Conservation (phyloP, 2,329 filamentous ascomycete genomes). For the Trichoderma simmonsii region DNA sequence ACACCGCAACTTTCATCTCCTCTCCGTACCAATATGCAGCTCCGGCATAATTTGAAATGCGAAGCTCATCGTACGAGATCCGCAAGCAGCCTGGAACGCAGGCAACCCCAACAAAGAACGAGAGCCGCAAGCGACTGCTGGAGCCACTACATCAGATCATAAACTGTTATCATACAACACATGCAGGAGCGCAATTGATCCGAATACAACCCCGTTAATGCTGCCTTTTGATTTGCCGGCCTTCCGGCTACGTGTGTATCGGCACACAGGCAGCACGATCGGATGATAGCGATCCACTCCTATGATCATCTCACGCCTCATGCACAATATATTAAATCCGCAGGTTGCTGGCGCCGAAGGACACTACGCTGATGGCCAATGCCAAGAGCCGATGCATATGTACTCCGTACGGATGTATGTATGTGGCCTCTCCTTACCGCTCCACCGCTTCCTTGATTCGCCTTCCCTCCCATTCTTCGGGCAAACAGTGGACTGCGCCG, state of each 20-base stretch:
- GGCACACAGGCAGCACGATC: constrained; percentile 13
- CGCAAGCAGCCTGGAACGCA: not conserved
- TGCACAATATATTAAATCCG: constrained; percentile 18
- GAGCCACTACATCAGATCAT: constrained; percentile 12
- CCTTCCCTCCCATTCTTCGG: not conserved
- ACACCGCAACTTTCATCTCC: constrained; percentile 9
- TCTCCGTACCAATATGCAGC: not conserved
- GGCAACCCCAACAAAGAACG: constrained; percentile 6
- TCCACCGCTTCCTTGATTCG: not conserved
- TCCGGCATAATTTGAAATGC: not conserved
- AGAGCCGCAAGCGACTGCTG: constrained; percentile 5
- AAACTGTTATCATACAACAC: constrained; percentile 7
- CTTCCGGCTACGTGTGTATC: constrained; percentile 3
- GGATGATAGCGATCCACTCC: constrained; percentile 17
- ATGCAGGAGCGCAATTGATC: constrained; percentile 14
- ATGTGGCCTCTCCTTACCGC: not conserved
- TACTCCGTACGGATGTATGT: constrained; percentile 4
- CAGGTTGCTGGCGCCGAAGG: not conserved
- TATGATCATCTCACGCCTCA: constrained; percentile 12
- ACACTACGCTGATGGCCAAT: constrained; percentile 5
- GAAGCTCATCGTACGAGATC: constrained; percentile 10
- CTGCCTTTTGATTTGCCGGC: constrained; percentile 5
- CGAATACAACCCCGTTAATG: constrained; percentile 14
- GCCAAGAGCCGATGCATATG: constrained; percentile 8
- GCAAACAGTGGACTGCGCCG: constrained; percentile 1